A percentile compares a stretch with the other conserved stretches of the same genome.
These are phyloP conservation scores for Phoenix roebelenii DNA, from an alignment of 176 grass and related monocot genomes.

Conservation along the genomic window DNA sequence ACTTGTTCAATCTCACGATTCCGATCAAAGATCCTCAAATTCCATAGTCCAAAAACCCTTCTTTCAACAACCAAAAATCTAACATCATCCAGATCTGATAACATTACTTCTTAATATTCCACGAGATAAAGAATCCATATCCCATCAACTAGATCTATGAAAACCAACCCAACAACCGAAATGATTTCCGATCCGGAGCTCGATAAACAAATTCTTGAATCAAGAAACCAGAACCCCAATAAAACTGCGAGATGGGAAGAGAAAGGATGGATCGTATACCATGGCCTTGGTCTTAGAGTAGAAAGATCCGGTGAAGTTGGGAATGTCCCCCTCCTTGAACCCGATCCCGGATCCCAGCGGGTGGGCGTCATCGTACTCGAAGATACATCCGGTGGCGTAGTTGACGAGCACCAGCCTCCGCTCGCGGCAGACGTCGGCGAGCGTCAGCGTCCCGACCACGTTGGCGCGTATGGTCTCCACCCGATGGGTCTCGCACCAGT, in stretches of 20 bases:
- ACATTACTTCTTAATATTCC: too few species aligned
- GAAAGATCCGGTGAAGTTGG: slow-evolving; percentile 81
- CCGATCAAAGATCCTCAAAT: too few species aligned
- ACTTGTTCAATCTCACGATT: too few species aligned
- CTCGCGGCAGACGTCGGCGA: slow-evolving; percentile 66
- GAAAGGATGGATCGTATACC: slow-evolving; percentile 22
- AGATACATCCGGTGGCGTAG: slow-evolving; percentile 82
- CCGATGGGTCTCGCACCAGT: slow-evolving; percentile 81
- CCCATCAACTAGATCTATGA: too few species aligned
- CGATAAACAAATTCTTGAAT: too few species aligned
- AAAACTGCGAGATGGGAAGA: background rate
- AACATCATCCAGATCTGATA: too few species aligned
- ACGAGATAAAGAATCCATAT: too few species aligned
- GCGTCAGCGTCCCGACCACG: slow-evolving; percentile 73
- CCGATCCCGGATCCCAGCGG: slow-evolving; percentile 52
- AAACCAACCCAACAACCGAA: too few species aligned
- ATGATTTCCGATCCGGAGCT: too few species aligned
- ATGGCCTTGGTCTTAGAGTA: slow-evolving; percentile 93
- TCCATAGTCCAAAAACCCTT: too few species aligned
- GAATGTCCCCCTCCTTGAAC: slow-evolving; percentile 80
- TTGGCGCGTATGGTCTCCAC: slow-evolving; percentile 69
- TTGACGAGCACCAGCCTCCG: slow-evolving; percentile 57
- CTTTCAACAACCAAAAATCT: too few species aligned
- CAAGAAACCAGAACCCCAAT: too few species aligned
- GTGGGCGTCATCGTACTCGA: slow-evolving; percentile 65